Evolutionary conservation across 495 filamentous ascomycete genomes (phyloP), one percentile per base, ranked within the genome.

Genomic region (Xylaria palmicola): DNA sequence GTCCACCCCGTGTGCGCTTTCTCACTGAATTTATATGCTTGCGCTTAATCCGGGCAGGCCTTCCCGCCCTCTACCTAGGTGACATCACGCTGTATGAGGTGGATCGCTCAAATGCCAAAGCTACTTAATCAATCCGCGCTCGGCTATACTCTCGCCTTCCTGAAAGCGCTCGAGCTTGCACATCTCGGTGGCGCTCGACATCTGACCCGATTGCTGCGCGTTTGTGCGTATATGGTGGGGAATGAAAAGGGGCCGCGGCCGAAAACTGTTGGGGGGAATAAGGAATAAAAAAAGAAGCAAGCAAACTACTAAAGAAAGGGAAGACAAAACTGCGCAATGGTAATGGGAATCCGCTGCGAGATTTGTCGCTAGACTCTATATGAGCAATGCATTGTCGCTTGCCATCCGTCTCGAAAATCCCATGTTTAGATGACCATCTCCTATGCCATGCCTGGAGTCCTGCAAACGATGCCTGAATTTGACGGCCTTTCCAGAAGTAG

Each of bases 301-400:
- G 20, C 44, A 40, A 39, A 62, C 13, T 40, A 60, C 27, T 54
- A 65, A 62, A 41, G 37, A 50, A 64, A 58, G 43, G 19, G 39
- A n/a, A n/a, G n/a, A 63, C 19, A 41, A 62, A 62, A 54, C 58
- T 49, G 40, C 17, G 47, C 48, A 52, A 56, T 37, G n/a, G 45
- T 32, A 39, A 50, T 36, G 27, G 50, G 48, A 60, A 52, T 52
- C 47, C 39, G 36, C 44, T 51, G 32, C 47, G 47, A 44, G 13
- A 19, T 51, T 44, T 37, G 29, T 52, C 37, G 19, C 47, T 24
- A 51, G 47, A 60, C 57, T 60, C 47, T 60, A 60, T 59, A 59
- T 52, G 57, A 52, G 57, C 47, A 60, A 60, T 60, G 27, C 37
- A 20, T 40, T 41, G 22, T 52, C 47, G 57, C 32, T 32, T 52